Base-by-base conservation (phyloP, 2,329 filamentous ascomycete species). In the Alternaria sp. region DNA sequence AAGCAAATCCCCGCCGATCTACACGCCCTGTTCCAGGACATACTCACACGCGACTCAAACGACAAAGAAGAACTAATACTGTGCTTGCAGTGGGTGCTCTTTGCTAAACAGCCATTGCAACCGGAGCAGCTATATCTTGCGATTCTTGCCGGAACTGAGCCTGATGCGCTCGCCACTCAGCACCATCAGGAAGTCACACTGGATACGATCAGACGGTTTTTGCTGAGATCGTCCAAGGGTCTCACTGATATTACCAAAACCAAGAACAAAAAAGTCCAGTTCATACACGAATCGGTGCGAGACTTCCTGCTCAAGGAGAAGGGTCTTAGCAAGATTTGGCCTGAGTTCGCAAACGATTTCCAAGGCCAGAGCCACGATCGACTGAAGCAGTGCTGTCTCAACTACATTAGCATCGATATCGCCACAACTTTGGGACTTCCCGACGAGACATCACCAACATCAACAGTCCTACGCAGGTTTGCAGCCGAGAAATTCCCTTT, bases 231-330 rank as follows among this genome's bases (percentile, higher is more conserved):
- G 9, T 74, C 68, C 1, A 75, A 72, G 64, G 72, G 72, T 10
- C 66, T 74, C 3, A 54, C 59, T 0, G 63, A 74, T 44, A 28
- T 65, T 2, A 71, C 66, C n/a, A 48, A 5, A 11, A 63, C 68
- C 6, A 64, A 65, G 25, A 18, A 51, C 3, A 67, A 30, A 48
- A 74, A 25, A 18, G 66, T 72, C 12, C 68, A 73, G 71, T 83
- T 63, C 68, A 73, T 74, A 34, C 71, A 74, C 53, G 65, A 73
- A 36, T 73, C 69, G 9, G 66, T 74, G 3, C 60, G 76, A 55
- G 80, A 83, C 38, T 82, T 80, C 54, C 68, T 83, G 20, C 64
- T 81, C 2, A 77, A 78, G 52, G 75, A 78, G 49, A 71, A 78
- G 45, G 76, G 76, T 1, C 57, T 72, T 0, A 34, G 62, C 38